These are phyloP conservation scores for Ilyonectria robusta DNA, from an alignment of 2,329 filamentous ascomycete genomes.

Conservation along the genomic window DNA sequence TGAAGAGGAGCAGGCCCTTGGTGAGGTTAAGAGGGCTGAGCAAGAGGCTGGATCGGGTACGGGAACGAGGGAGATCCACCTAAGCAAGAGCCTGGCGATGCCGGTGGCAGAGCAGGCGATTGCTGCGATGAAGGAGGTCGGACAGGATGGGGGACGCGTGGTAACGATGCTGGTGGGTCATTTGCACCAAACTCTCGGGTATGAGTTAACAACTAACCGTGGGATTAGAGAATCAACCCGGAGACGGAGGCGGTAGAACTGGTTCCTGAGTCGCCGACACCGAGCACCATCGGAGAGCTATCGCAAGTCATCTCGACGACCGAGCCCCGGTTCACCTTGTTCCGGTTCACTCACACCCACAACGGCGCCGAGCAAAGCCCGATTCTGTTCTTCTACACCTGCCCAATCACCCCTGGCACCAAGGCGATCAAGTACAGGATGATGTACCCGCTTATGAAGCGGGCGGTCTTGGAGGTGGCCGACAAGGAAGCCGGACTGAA, in stretches of 20 bases:
- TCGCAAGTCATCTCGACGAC: constrained; percentile 71
- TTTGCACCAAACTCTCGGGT: background rate
- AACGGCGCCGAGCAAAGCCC: constrained; percentile 67
- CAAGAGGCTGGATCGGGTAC: constrained; percentile 81
- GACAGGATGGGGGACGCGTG: constrained; percentile 62
- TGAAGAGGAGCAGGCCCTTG: constrained; percentile 80
- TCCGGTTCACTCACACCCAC: constrained; percentile 74
- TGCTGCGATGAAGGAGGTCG: constrained; percentile 73
- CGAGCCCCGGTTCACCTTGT: constrained; percentile 86
- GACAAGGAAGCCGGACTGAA: constrained; percentile 75
- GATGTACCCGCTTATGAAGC: constrained; percentile 83
- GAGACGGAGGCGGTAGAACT: constrained; percentile 79
- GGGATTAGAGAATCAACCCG: constrained; percentile 77
- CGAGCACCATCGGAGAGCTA: constrained; percentile 71
- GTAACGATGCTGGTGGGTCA: constrained; percentile 76
- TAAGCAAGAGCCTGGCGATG: constrained; percentile 71
- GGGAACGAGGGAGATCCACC: constrained; percentile 69
- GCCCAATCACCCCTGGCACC: constrained; percentile 74
- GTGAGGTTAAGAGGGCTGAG: constrained; percentile 82
- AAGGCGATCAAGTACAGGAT: constrained; percentile 87
- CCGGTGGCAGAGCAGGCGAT: constrained; percentile 75
- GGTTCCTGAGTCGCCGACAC: constrained; percentile 65
- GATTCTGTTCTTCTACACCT: constrained; percentile 87
- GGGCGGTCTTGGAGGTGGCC: constrained; percentile 76
- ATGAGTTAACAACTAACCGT: constrained; percentile 21